These are phyloP conservation scores for Phlyctochytrium planicorne DNA, from an alignment of 192 early-diverging fungal species.

Conservation along the genomic window DNA sequence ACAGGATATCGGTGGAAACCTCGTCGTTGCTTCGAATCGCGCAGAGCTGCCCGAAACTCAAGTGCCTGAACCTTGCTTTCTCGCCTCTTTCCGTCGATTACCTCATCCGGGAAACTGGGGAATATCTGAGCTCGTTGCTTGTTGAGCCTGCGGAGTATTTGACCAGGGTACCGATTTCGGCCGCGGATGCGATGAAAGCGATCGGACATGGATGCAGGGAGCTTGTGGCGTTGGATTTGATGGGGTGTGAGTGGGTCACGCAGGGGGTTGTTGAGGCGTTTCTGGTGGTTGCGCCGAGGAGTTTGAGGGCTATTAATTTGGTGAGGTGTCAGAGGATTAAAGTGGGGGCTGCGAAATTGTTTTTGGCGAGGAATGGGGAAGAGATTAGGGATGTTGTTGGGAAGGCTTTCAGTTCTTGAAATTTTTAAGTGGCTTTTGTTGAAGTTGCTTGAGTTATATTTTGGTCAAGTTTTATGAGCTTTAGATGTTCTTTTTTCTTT, in stretches of 20 bases:
- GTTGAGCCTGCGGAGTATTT: constrained; percentile 17
- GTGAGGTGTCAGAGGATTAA: constrained; percentile 17
- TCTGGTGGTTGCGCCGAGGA: not conserved
- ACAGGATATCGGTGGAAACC: constrained; percentile 13
- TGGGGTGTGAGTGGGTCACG: constrained; percentile 34
- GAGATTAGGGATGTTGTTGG: not conserved
- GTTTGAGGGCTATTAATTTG: constrained; percentile 21
- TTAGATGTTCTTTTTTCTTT: too few relatives aligned
- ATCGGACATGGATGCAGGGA: constrained; percentile 10
- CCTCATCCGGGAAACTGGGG: constrained; percentile 25
- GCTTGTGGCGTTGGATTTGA: constrained; percentile 25
- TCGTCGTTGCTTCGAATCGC: constrained; percentile 21
- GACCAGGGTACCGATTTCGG: constrained; percentile 14
- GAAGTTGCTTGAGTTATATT: too few relatives aligned
- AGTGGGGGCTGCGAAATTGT: not conserved
- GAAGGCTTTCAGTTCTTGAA: not conserved
- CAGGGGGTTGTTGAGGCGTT: constrained; percentile 11
- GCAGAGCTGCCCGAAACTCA: constrained; percentile 22
- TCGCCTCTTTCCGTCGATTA: constrained; percentile 17
- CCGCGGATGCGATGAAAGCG: constrained; percentile 1
- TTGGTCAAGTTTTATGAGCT: too few relatives aligned
- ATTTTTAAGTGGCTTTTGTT: too few relatives aligned
- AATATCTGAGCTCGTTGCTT: constrained; percentile 23
- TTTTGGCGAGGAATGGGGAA: not conserved
- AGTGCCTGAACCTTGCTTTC: constrained; percentile 19